These are phyloP conservation scores for Trichoderma simmonsii DNA, from an alignment of 2,329 filamentous ascomycete genomes.

Conservation along the genomic window DNA sequence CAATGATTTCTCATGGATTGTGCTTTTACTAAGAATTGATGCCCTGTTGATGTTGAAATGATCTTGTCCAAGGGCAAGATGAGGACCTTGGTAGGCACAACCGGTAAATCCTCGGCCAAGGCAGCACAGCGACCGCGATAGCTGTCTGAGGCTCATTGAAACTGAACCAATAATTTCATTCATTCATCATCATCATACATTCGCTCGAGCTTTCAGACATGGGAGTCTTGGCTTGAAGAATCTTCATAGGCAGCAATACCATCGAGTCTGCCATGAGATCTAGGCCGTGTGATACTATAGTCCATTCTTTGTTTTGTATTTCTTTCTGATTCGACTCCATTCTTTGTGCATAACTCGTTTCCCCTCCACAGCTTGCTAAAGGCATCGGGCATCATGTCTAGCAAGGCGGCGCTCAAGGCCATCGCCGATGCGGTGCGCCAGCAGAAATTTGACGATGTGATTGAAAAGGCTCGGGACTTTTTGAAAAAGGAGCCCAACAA, in stretches of 20 bases:
- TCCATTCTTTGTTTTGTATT: background rate
- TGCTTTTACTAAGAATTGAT: background rate
- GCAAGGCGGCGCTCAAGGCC: conserved; percentile 75
- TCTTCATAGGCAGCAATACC: background rate
- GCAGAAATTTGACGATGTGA: conserved; percentile 74
- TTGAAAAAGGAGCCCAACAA: conserved; percentile 71
- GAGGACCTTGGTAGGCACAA: background rate
- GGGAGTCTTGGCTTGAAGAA: background rate
- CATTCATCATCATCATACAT: background rate
- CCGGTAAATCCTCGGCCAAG: background rate
- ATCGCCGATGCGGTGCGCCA: conserved; percentile 75
- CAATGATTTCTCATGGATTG: rapidly evolving
- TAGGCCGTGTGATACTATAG: background rate
- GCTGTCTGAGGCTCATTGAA: background rate
- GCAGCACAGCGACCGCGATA: background rate
- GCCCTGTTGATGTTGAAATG: background rate
- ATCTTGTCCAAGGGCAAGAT: background rate
- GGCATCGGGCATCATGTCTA: conserved; percentile 27
- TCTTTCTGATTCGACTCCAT: background rate
- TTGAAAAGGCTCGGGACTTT: conserved; percentile 64
- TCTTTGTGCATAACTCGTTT: background rate
- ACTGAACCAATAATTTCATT: background rate
- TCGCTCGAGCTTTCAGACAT: background rate
- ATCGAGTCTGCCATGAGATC: background rate
- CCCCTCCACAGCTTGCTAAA: background rate